Percentiles rank a stretch among this genome's conserved stretches.
phyloP scores from a whole-genome alignment of 1,284 basidiomycete species.

The Peniophora sp. region DNA sequence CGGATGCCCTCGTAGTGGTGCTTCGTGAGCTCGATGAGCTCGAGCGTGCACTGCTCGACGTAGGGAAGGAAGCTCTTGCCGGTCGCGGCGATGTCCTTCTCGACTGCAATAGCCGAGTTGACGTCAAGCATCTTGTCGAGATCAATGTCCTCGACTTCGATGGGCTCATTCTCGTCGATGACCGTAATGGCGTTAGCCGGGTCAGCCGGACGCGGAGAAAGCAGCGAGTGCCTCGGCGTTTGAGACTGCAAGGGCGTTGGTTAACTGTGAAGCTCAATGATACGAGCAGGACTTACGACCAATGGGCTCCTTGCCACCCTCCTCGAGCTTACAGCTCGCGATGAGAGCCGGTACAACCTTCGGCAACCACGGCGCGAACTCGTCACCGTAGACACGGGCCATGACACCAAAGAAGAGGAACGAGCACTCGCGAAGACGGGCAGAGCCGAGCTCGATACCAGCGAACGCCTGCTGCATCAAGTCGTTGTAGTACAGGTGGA shows the following conservation, averaged over 20 bases:
- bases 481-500: conserved; percentile 92
- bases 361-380: conserved; percentile 86
- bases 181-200: conserved; percentile 61
- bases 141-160: conserved; percentile 82
- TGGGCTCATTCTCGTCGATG: conserved; percentile 48
- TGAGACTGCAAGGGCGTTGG: conserved; percentile 27
- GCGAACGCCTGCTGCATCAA: conserved; percentile 96
- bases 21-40: conserved; percentile 75
- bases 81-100: conserved; percentile 98
- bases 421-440: conserved; percentile 89
- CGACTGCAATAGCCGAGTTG: conserved; percentile 94
- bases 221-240: conserved; percentile 43
- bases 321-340: conserved; percentile 79
- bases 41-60: conserved; percentile 72
- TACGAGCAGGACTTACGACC: conserved; percentile 32
- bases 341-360: conserved; percentile 86
- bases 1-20: conserved; percentile 99
- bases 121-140: conserved; percentile 84
- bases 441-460: conserved; percentile 81
- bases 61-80: conserved; percentile 86
- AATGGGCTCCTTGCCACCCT: conserved; percentile 60
- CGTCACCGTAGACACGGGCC: conserved; percentile 92
- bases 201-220: conserved; percentile 62
- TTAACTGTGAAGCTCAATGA: neutral
- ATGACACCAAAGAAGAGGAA: conserved; percentile 99